These are phyloP conservation scores for Ascoidea tarda DNA, from an alignment of 805 yeast genomes.

Conservation along the genomic window DNA sequence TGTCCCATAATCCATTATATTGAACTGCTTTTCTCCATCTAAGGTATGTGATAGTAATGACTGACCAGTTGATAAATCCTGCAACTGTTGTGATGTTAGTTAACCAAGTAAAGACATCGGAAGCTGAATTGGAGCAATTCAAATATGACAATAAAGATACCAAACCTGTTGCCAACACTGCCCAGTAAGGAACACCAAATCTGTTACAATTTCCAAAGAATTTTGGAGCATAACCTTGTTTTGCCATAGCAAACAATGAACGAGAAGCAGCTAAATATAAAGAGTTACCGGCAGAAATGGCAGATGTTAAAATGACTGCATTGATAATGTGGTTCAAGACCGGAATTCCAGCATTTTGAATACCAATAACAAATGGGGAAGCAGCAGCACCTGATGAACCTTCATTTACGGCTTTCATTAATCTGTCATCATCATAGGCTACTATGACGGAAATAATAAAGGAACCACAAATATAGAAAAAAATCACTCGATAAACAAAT, in stretches of 20 bases:
- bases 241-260: slow-evolving; percentile 51
- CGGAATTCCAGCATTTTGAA: slow-evolving; percentile 50
- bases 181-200: slow-evolving; percentile 45
- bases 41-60: slow-evolving; percentile 43
- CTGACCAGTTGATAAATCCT: slow-evolving; percentile 56
- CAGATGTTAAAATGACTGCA: slow-evolving; percentile 52
- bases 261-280: slow-evolving; percentile 63
- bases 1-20: slow-evolving; percentile 25
- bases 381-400: slow-evolving; percentile 28
- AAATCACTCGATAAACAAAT: slow-evolving; percentile 48
- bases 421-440: slow-evolving; percentile 49
- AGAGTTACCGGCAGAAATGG: slow-evolving; percentile 71
- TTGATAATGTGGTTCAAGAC: slow-evolving; percentile 58
- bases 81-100: slow-evolving; percentile 53
- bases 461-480: slow-evolving; percentile 52
- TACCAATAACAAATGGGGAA: slow-evolving; percentile 66
- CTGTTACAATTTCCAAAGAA: slow-evolving; percentile 31
- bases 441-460: slow-evolving; percentile 60
- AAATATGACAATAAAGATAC: slow-evolving; percentile 48
- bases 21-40: slow-evolving; percentile 50
- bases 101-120: slow-evolving; percentile 49
- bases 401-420: slow-evolving; percentile 13
- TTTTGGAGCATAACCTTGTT: slow-evolving; percentile 41
- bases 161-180: slow-evolving; percentile 40
- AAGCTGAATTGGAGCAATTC: slow-evolving; percentile 34